Percentiles rank a stretch among this genome's conserved stretches.
These are phyloP conservation scores for Ceratocystis albifundus DNA, from an alignment of 2,329 filamentous ascomycete species.

Conservation along the genomic window DNA sequence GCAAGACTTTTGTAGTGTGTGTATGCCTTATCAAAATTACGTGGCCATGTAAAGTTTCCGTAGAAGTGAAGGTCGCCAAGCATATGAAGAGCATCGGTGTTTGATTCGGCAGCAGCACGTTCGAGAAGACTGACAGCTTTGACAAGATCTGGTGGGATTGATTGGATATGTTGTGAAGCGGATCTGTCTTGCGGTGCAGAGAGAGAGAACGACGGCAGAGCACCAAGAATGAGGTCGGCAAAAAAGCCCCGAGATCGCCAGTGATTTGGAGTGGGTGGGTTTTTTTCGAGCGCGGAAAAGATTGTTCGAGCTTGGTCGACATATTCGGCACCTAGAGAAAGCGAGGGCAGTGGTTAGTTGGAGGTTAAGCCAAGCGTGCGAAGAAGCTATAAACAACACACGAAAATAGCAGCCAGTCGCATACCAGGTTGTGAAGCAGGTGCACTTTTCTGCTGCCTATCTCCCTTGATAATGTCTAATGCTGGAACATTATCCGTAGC, in stretches of 20 bases:
- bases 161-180: neutral
- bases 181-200: slow-evolving; percentile 16
- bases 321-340: slow-evolving; percentile 16
- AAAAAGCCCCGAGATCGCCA: slow-evolving; percentile 16
- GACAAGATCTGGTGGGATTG: slow-evolving; percentile 23
- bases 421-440: slow-evolving; percentile 5
- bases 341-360: neutral
- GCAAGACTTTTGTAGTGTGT: slow-evolving; percentile 70
- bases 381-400: neutral
- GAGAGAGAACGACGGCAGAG: slow-evolving; percentile 21
- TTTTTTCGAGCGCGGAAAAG: slow-evolving; percentile 15
- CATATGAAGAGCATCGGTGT: slow-evolving; percentile 77
- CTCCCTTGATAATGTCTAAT: neutral
- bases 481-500: neutral
- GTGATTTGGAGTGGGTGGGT: slow-evolving; percentile 13
- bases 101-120: slow-evolving; percentile 43
- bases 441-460: neutral
- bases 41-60: slow-evolving; percentile 81
- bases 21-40: slow-evolving; percentile 70
- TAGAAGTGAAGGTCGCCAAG: slow-evolving; percentile 94
- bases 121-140: slow-evolving; percentile 44
- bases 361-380: neutral
- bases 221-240: slow-evolving; percentile 3
- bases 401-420: neutral
- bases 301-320: slow-evolving; percentile 20